Conservation (phyloP, 345 rosid species). For the Physaria fendleri region DNA sequence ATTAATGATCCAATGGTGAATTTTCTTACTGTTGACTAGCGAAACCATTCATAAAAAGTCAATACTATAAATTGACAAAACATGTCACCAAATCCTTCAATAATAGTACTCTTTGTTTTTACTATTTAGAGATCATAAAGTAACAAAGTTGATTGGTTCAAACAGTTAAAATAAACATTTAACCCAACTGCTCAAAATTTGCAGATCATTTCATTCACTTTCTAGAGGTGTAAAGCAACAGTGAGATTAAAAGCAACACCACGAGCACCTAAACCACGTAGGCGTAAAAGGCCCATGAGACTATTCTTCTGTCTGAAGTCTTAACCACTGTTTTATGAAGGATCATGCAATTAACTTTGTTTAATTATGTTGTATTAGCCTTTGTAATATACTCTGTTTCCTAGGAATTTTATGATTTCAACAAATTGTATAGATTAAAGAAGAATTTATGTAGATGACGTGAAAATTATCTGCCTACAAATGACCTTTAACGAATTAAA, state of each 20-base stretch:
- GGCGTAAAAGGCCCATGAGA: not conserved
- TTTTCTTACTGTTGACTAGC: conserved; percentile 14
- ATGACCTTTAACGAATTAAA: conserved; percentile 3
- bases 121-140: not conserved
- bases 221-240: conserved; percentile 3
- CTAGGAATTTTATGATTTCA: not conserved
- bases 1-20: conserved; percentile 21
- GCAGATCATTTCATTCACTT: not conserved
- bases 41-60: conserved; percentile 23
- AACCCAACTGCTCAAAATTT: not conserved
- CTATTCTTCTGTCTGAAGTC: too few relatives aligned
- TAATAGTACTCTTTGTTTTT: not conserved
- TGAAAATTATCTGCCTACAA: conserved; percentile 26
- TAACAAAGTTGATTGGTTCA: not conserved
- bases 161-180: not conserved
- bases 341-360: too few relatives aligned
- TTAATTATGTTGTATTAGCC: too few relatives aligned
- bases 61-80: conserved; percentile 18
- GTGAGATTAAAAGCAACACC: not conserved
- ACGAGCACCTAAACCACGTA: not conserved
- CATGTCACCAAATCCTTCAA: conserved; percentile 9
- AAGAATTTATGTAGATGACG: not conserved
- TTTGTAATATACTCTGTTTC: not conserved
- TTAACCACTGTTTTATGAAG: too few relatives aligned
- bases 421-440: not conserved